phyloP scores from a whole-genome alignment of 2,329 filamentous ascomycete genomes.

The Verticillium nubilum region DNA sequence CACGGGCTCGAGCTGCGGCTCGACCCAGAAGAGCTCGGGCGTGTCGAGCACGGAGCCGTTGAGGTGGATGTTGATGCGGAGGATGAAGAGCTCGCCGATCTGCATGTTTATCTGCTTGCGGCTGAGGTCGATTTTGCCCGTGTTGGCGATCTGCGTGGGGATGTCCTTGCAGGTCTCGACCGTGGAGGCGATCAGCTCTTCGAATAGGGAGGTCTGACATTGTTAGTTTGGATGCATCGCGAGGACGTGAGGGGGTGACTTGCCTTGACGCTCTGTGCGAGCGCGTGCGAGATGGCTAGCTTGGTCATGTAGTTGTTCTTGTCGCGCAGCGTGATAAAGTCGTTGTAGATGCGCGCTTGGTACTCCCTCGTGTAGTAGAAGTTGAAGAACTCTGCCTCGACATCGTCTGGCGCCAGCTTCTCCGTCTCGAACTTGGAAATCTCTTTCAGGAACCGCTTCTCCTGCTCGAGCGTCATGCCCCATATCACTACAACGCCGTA shows the following conservation, averaged over 20 bases:
- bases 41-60: conserved; percentile 96
- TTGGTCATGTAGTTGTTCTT: conserved; percentile 98
- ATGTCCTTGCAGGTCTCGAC: conserved; percentile 92
- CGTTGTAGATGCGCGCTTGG: conserved; percentile 97
- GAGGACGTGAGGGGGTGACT: too few species aligned
- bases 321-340: conserved; percentile 92
- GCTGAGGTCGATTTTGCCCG: conserved; percentile 84
- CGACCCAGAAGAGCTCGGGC: conserved; percentile 96
- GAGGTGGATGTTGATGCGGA: conserved; percentile 95
- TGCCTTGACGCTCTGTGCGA: conserved; percentile 93
- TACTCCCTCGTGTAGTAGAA: conserved; percentile 99
- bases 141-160: conserved; percentile 85
- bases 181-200: conserved; percentile 89
- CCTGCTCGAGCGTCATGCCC: conserved; percentile 91
- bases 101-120: conserved; percentile 97
- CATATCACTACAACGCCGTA: conserved; percentile 98
- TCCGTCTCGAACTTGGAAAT: conserved; percentile 91
- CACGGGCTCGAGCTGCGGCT: conserved; percentile 92
- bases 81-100: conserved; percentile 95
- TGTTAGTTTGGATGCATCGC: conserved; percentile 1
- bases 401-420: conserved; percentile 80
- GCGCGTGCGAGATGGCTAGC: conserved; percentile 88
- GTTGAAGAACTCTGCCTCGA: conserved; percentile 97
- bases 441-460: conserved; percentile 87
- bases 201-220: conserved; percentile 79